Conservation (phyloP, 2,329 filamentous ascomycete genomes). For the Monascus ruber region DNA sequence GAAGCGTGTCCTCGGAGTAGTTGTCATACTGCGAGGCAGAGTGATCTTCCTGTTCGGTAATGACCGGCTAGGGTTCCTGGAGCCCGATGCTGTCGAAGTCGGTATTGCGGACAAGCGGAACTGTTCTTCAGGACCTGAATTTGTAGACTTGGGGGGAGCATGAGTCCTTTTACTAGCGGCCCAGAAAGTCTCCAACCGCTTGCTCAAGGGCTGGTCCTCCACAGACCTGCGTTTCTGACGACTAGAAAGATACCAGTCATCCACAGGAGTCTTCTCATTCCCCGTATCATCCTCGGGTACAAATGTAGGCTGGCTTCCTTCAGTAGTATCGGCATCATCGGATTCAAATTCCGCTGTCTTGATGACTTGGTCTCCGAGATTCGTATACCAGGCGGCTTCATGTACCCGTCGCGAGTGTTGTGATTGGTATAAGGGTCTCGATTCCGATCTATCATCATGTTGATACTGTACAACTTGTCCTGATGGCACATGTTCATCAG, state of each 20-base stretch:
- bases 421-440: constrained; percentile 12
- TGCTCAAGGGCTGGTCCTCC: constrained; percentile 23
- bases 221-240: constrained; percentile 13
- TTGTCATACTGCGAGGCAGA: constrained; percentile 22
- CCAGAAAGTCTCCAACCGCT: constrained; percentile 29
- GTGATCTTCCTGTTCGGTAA: constrained; percentile 20
- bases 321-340: constrained; percentile 21
- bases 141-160: constrained; percentile 7
- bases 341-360: constrained; percentile 26
- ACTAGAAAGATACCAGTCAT: constrained; percentile 15
- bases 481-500: constrained; percentile 18
- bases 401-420: constrained; percentile 14
- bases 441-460: constrained; percentile 8
- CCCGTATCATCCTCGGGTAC: constrained; percentile 18
- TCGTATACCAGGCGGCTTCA: constrained; percentile 21
- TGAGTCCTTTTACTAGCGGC: constrained; percentile 19
- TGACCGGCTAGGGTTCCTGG: constrained; percentile 13
- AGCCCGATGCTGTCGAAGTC: constrained; percentile 6
- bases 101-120: constrained; percentile 7
- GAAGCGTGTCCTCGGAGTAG: constrained; percentile 27
- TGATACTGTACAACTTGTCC: constrained; percentile 8
- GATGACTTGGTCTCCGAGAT: constrained; percentile 22
- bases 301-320: constrained; percentile 19
- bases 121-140: constrained; percentile 8
- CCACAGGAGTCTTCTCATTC: constrained; percentile 8